Percentiles rank a stretch among this genome's conserved stretches.
These are phyloP conservation scores for Logfia minima DNA, from an alignment of 129 eudicot species.

Conservation along the genomic window DNA sequence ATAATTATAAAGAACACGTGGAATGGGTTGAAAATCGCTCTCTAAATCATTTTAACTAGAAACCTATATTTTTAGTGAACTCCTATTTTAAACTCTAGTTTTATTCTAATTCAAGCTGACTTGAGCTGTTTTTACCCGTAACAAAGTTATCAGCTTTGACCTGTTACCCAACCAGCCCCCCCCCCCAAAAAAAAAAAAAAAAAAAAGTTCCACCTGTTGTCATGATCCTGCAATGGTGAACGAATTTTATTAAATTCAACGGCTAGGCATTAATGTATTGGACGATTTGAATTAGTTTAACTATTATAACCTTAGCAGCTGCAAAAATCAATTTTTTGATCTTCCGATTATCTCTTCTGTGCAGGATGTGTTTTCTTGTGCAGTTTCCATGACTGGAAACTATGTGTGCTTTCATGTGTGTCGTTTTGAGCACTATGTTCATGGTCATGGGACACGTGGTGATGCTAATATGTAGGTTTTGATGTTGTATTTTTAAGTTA, in stretches of 20 bases:
- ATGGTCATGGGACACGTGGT: neutral
- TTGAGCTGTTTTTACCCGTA: no score
- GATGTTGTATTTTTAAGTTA: conserved; percentile 14
- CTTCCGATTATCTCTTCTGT: neutral
- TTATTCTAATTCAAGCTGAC: no score
- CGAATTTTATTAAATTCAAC: neutral
- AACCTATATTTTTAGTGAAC: no score
- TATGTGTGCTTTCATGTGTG: conserved; percentile 14
- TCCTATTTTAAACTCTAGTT: no score
- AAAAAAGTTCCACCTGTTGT: neutral
- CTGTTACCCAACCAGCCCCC: no score
- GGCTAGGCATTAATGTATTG: neutral
- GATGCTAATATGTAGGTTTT: conserved; percentile 31
- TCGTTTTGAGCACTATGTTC: conserved; percentile 3
- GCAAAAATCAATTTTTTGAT: conserved; percentile 10
- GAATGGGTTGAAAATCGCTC: no score
- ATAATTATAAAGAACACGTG: no score
- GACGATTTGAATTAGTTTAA: neutral
- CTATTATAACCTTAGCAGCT: neutral
- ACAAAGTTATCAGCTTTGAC: no score
- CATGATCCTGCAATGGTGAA: neutral
- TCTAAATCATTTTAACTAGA: no score
- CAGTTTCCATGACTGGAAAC: conserved; percentile 16
- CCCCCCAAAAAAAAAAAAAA: no score
- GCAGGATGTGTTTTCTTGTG: conserved; percentile 25